Conservation (phyloP, 345 rosid species). For the Cardamine resedifolia region DNA sequence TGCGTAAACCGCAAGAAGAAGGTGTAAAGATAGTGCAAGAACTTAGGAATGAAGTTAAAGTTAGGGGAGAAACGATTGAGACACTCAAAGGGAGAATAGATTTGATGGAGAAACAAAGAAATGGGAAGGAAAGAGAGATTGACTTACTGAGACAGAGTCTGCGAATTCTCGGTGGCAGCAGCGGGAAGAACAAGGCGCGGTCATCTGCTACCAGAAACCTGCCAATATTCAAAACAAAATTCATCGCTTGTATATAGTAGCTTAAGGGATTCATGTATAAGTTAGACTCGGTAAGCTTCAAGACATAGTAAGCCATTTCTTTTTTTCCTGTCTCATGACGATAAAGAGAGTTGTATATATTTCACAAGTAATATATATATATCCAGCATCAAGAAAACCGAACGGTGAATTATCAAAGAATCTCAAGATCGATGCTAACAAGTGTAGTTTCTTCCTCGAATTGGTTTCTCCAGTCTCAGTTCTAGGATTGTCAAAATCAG, state of each 20-base stretch:
- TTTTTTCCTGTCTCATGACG: constrained; percentile 11
- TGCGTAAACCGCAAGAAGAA: constrained; percentile 51
- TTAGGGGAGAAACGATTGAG: constrained; percentile 50
- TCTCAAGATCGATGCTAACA: background rate
- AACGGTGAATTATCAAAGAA: too few species aligned
- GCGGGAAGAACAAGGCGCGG: constrained; percentile 22
- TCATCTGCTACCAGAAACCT: constrained; percentile 29
- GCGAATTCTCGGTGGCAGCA: constrained; percentile 50
- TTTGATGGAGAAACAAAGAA: constrained; percentile 47
- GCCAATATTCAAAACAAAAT: constrained; percentile 26
- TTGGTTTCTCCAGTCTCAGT: background rate
- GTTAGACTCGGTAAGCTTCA: constrained; percentile 19
- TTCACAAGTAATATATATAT: constrained; percentile 6
- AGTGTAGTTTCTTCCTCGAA: background rate
- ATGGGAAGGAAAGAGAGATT: constrained; percentile 53
- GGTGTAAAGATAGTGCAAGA: constrained; percentile 44
- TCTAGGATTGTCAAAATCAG: background rate
- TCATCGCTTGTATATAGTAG: constrained; percentile 27
- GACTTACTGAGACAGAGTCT: constrained; percentile 79
- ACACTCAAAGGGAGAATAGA: constrained; percentile 45
- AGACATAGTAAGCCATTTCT: constrained; percentile 18
- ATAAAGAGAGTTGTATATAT: constrained; percentile 10
- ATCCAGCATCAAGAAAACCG: background rate
- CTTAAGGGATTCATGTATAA: background rate
- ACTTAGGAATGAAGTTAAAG: constrained; percentile 55